These are phyloP conservation scores for Nepenthes alata DNA, from an alignment of 179 eudicot species.

Conservation along the genomic window DNA sequence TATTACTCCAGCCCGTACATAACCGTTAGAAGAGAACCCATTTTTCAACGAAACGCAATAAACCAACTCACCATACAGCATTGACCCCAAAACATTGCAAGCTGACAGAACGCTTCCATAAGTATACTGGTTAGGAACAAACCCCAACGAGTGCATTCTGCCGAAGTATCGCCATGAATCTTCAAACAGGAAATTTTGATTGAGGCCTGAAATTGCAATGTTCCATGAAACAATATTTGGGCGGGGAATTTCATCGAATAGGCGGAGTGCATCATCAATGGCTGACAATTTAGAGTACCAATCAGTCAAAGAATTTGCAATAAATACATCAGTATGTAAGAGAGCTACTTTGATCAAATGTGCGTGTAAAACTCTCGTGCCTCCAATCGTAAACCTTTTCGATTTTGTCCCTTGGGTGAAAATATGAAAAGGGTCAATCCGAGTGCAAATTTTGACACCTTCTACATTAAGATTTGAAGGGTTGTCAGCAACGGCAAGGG, in stretches of 20 bases:
- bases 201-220: constrained; percentile 46
- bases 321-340: constrained; percentile 16
- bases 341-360: constrained; percentile 24
- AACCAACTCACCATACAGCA: constrained; percentile 41
- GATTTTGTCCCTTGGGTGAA: constrained; percentile 31
- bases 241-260: constrained; percentile 57
- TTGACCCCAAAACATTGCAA: constrained; percentile 35
- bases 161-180: constrained; percentile 63
- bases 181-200: constrained; percentile 25
- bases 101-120: constrained; percentile 66
- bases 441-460: constrained; percentile 6
- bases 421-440: constrained; percentile 24
- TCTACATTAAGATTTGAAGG: constrained; percentile 9
- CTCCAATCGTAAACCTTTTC: constrained; percentile 13
- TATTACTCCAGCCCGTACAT: constrained; percentile 59
- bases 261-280: constrained; percentile 31
- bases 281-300: constrained; percentile 32
- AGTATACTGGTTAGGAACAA: constrained; percentile 43
- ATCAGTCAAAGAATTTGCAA: constrained; percentile 33
- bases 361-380: constrained; percentile 36
- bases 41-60: constrained; percentile 49
- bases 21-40: constrained; percentile 63
- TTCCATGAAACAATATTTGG: constrained; percentile 55
- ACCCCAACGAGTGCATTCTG: constrained; percentile 41
- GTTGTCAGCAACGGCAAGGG: constrained; percentile 15